Evolutionary conservation across 768 basidiomycete genomes (phyloP).

Genomic region (Mrakia blollopis): DNA sequence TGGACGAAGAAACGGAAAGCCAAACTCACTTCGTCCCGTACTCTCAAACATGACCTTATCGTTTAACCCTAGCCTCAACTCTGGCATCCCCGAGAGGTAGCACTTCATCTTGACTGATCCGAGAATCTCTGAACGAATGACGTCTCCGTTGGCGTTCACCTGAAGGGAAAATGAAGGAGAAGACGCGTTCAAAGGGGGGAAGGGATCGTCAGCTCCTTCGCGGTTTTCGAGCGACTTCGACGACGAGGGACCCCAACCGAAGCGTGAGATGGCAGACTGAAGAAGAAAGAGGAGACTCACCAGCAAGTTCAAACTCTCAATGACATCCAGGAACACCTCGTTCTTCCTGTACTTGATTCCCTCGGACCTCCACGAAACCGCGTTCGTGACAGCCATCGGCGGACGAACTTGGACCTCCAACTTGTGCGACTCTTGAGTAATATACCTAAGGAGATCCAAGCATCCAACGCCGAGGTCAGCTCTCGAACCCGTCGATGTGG

Average conservation of each 20-base stretch:
- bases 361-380: constrained; percentile 96
- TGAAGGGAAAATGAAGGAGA: constrained; percentile 41
- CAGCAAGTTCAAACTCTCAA: constrained; percentile 93
- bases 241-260: too few relatives aligned
- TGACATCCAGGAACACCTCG: constrained; percentile 96
- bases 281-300: constrained; percentile 50
- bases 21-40: constrained; percentile 77
- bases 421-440: constrained; percentile 86
- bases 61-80: constrained; percentile 87
- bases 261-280: background rate
- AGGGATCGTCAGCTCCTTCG: constrained; percentile 6
- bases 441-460: constrained; percentile 44
- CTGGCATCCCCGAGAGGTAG: constrained; percentile 99
- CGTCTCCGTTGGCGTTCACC: constrained; percentile 74
- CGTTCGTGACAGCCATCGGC: constrained; percentile 95
- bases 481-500: background rate
- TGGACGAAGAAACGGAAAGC: background rate
- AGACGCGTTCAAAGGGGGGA: too few relatives aligned
- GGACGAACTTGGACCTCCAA: constrained; percentile 94
- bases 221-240: background rate
- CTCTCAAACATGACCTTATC: constrained; percentile 99
- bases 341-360: constrained; percentile 97
- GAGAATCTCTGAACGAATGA: constrained; percentile 92
- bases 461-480: constrained; percentile 49
- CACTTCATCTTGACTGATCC: constrained; percentile 99